phyloP scores from a whole-genome alignment of 2,329 filamentous ascomycete genomes.

The Zymoseptoria passerinii region DNA sequence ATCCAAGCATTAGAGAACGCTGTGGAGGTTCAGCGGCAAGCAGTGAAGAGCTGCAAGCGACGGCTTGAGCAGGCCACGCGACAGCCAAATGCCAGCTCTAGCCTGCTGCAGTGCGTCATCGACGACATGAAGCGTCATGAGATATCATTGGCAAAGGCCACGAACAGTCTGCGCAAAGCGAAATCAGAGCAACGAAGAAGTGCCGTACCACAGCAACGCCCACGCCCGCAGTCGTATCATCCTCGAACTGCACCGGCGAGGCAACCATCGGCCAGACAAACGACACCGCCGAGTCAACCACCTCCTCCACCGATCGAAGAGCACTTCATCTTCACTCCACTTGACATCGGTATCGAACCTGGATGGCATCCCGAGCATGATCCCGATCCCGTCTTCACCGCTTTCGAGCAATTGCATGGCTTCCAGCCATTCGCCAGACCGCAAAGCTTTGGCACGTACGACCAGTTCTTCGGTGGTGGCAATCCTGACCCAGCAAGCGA shows the following conservation, averaged over 20 bases:
- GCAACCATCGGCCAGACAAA: slow-evolving; percentile 3
- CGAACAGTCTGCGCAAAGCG: slow-evolving; percentile 8
- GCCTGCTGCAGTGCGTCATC: slow-evolving; percentile 18
- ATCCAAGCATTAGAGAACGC: slow-evolving; percentile 18
- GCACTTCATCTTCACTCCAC: slow-evolving; percentile 12
- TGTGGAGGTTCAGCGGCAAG: slow-evolving; percentile 16
- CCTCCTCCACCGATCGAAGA: slow-evolving; percentile 5
- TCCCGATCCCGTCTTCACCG: slow-evolving; percentile 13
- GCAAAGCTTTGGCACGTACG: slow-evolving; percentile 9
- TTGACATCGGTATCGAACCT: slow-evolving; percentile 4
- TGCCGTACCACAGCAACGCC: slow-evolving; percentile 5
- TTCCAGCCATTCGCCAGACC: slow-evolving; percentile 6
- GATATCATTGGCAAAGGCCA: slow-evolving; percentile 10
- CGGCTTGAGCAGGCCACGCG: slow-evolving; percentile 21
- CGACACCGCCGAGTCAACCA: slow-evolving; percentile 1
- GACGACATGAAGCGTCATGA: slow-evolving; percentile 22
- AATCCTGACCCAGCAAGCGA: slow-evolving; percentile 5
- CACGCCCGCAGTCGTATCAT: slow-evolving; percentile 2
- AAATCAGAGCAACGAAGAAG: slow-evolving; percentile 7
- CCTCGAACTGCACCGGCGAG: slow-evolving; percentile 4
- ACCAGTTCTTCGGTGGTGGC: slow-evolving; percentile 10
- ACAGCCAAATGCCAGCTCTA: slow-evolving; percentile 14
- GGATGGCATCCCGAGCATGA: slow-evolving; percentile 3
- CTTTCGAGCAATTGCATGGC: slow-evolving; percentile 13
- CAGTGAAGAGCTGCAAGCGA: slow-evolving; percentile 18